A percentile compares a stretch with the other conserved stretches of the same genome.
Conservation (phyloP, 2,329 filamentous ascomycete species). For the Nannizziopsis barbatae region DNA sequence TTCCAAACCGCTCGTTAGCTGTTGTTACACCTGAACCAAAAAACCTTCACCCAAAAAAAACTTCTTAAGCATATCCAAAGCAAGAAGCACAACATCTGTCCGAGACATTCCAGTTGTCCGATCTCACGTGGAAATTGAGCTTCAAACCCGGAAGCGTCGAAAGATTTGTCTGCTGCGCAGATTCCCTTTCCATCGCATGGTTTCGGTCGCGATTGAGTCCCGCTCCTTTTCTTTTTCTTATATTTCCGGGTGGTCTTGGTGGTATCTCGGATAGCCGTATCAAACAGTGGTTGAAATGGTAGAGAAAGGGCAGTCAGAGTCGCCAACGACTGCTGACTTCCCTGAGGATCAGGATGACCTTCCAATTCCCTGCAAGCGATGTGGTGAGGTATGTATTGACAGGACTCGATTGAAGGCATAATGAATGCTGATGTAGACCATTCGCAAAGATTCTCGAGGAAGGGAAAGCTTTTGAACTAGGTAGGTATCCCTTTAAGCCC, state of each 20-base stretch:
- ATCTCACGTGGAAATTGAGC: background rate
- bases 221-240: conserved; percentile 1
- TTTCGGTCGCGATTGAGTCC: background rate
- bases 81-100: background rate
- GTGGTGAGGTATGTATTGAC: conserved; percentile 59
- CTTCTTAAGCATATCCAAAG: background rate
- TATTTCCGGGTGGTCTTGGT: background rate
- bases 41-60: background rate
- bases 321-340: conserved; percentile 27
- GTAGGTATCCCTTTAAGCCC: conserved; percentile 43
- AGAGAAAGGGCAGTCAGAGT: conserved; percentile 9
- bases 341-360: conserved; percentile 66
- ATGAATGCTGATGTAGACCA: conserved; percentile 10
- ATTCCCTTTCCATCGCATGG: background rate
- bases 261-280: background rate
- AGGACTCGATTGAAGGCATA: conserved; percentile 6
- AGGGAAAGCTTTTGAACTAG: conserved; percentile 94
- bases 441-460: conserved; percentile 76
- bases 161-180: background rate
- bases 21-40: conserved; percentile 2
- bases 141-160: background rate
- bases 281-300: conserved; percentile 6
- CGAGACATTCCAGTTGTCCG: background rate
- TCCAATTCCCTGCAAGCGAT: conserved; percentile 78
- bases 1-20: too few species aligned